These are phyloP conservation scores for Diaporthe citrichinensis DNA, from an alignment of 2,329 filamentous ascomycete species.

Conservation along the genomic window DNA sequence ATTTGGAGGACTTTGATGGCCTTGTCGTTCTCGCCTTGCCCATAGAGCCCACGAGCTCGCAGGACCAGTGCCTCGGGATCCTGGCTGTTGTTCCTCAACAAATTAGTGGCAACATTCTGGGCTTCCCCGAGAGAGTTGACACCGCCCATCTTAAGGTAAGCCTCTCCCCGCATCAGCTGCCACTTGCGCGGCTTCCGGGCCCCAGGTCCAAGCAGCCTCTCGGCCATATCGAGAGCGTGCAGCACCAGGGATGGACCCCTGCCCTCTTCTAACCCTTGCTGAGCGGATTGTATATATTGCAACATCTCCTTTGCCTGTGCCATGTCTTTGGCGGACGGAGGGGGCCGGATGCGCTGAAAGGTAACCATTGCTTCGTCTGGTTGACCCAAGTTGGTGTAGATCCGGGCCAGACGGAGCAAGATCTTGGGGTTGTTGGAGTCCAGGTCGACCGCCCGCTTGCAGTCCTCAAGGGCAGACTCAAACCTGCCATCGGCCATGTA, in stretches of 20 bases:
- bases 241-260: conserved; percentile 91
- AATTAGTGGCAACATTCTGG: conserved; percentile 89
- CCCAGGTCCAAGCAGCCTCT: conserved; percentile 81
- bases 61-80: conserved; percentile 95
- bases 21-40: conserved; percentile 94
- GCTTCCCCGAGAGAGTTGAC: conserved; percentile 91
- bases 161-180: conserved; percentile 92
- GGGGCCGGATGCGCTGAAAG: conserved; percentile 83
- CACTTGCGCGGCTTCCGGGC: conserved; percentile 90
- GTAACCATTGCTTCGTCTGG: conserved; percentile 89
- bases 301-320: conserved; percentile 88
- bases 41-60: conserved; percentile 88
- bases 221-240: conserved; percentile 91
- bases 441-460: conserved; percentile 83
- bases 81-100: conserved; percentile 88
- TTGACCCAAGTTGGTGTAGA: conserved; percentile 88
- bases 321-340: conserved; percentile 87
- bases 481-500: conserved; percentile 91
- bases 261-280: conserved; percentile 80
- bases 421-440: conserved; percentile 92
- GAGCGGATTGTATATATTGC: conserved; percentile 83
- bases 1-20: conserved; percentile 93
- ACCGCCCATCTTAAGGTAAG: conserved; percentile 92
- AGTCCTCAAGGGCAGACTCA: conserved; percentile 86
- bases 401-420: conserved; percentile 86